phyloP scores from a whole-genome alignment of 495 filamentous ascomycete genomes.

The Amphirosellinia nigrospora region DNA sequence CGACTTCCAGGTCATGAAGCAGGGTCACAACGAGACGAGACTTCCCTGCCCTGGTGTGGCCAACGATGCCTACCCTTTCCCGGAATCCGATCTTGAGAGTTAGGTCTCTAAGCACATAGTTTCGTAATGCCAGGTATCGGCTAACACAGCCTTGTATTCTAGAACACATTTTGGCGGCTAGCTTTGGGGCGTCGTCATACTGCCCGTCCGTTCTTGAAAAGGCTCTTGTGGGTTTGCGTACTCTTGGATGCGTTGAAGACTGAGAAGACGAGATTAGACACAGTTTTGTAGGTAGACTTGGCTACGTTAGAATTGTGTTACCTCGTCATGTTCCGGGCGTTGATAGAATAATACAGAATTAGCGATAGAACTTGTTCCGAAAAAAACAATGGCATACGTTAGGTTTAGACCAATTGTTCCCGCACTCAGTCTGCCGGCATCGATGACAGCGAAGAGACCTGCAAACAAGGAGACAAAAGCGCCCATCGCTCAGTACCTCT shows the following conservation, averaged over 20 bases:
- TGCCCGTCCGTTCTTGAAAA: background rate
- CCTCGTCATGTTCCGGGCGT: background rate
- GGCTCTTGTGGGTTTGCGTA: background rate
- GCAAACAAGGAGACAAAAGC: background rate
- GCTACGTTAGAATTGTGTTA: background rate
- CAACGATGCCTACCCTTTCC: conserved; percentile 52
- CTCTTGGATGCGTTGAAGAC: background rate
- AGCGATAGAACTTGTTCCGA: background rate
- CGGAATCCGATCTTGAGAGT: conserved; percentile 41
- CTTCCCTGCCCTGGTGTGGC: conserved; percentile 56
- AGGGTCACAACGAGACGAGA: conserved; percentile 44
- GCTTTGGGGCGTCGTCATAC: background rate
- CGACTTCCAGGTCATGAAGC: conserved; percentile 47
- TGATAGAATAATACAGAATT: background rate
- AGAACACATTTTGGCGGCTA: background rate
- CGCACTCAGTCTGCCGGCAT: background rate
- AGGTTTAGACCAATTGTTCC: background rate
- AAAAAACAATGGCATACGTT: background rate
- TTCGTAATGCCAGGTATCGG: background rate
- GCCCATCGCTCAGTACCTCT: background rate
- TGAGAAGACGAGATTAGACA: background rate
- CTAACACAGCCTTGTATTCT: background rate
- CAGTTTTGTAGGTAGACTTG: background rate
- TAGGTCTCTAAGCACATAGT: conserved; percentile 16
- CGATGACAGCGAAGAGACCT: background rate